Conservation (phyloP, 1,139 yeast species). For the Yamadazyma jaroonii region DNA sequence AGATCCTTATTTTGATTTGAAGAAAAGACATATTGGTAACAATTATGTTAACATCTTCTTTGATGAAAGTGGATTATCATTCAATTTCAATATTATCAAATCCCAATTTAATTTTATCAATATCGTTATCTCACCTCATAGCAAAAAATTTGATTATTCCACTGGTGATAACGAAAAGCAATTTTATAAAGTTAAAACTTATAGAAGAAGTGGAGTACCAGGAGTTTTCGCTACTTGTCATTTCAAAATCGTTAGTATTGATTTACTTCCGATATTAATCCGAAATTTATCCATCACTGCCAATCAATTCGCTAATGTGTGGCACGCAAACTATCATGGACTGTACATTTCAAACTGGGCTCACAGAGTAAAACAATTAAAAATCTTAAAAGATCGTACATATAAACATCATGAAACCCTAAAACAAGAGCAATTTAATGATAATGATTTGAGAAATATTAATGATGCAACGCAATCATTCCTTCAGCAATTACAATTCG, state of each 20-base stretch:
- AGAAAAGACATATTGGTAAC: conserved; percentile 86
- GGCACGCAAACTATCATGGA: conserved; percentile 52
- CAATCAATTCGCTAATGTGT: conserved; percentile 69
- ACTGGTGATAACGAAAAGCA: conserved; percentile 6
- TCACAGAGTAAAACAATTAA: conserved; percentile 59
- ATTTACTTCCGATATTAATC: conserved; percentile 59
- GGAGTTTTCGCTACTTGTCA: conserved; percentile 76
- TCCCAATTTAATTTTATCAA: conserved; percentile 83
- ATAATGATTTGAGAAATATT: conserved; percentile 10
- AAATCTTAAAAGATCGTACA: conserved; percentile 45
- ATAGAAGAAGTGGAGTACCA: conserved; percentile 68
- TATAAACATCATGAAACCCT: conserved; percentile 25
- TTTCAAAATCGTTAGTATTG: conserved; percentile 63
- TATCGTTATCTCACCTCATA: conserved; percentile 72
- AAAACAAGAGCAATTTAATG: conserved; percentile 14
- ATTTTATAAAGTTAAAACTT: conserved; percentile 60
- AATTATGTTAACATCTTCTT: conserved; percentile 77
- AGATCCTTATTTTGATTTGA: conserved; percentile 44
- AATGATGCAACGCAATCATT: conserved; percentile 27
- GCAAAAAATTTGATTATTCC: conserved; percentile 15
- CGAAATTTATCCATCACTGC: conserved; percentile 67
- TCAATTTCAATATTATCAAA: conserved; percentile 67
- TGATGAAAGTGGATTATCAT: conserved; percentile 66
- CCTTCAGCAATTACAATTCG: conserved; percentile 26
- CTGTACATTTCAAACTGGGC: conserved; percentile 64